Evolutionary conservation across 2,329 filamentous ascomycete genomes (phyloP).

Genomic region (Penicillium paneum): DNA sequence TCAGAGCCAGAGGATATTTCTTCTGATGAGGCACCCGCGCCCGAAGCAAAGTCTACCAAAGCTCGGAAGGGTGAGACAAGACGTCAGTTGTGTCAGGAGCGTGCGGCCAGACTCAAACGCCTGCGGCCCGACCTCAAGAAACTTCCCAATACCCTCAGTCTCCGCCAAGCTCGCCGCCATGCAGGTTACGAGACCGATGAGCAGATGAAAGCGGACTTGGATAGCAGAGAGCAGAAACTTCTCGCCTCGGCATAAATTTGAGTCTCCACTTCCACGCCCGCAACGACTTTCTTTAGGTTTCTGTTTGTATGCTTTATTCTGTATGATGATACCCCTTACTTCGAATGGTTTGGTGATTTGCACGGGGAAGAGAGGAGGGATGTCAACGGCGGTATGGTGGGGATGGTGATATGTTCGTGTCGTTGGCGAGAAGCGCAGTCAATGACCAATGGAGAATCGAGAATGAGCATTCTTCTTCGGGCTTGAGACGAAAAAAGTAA

Average conservation of each 20-base stretch:
- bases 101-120: slow-evolving; percentile 28
- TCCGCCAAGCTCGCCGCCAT: slow-evolving; percentile 29
- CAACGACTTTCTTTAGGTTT: slow-evolving; percentile 9
- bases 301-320: slow-evolving; percentile 8
- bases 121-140: slow-evolving; percentile 29
- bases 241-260: neutral
- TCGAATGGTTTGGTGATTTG: slow-evolving; percentile 8
- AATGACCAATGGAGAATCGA: neutral
- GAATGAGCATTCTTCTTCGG: neutral
- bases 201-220: slow-evolving; percentile 34
- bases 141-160: slow-evolving; percentile 27
- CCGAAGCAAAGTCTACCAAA: slow-evolving; percentile 13
- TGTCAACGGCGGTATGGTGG: neutral
- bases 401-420: neutral
- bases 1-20: slow-evolving; percentile 7
- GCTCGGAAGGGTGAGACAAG: slow-evolving; percentile 28
- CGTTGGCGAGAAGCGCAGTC: neutral
- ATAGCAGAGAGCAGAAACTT: slow-evolving; percentile 21
- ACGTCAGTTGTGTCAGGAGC: slow-evolving; percentile 27
- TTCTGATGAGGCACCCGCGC: neutral
- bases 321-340: slow-evolving; percentile 12
- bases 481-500: neutral
- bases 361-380: neutral
- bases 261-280: neutral
- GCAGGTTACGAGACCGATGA: slow-evolving; percentile 32